Base-by-base conservation (phyloP, 352 stramenopile species). In the Phytophthora quininea region DNA sequence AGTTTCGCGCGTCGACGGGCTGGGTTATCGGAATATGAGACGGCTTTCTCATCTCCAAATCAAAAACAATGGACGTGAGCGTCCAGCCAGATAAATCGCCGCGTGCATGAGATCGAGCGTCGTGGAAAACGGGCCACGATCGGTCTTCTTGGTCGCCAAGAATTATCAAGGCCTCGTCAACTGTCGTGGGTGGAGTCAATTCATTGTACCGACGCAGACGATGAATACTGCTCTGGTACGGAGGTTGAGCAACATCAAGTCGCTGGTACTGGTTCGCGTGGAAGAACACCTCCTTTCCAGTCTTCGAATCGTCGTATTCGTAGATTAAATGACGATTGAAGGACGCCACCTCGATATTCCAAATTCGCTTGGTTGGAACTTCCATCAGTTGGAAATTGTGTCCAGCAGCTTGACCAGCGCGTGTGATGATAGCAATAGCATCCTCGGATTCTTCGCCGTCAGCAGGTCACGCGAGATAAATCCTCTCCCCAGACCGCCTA, bases 301-400 rank as follows among this genome's bases (percentile, higher is more conserved):
- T 19, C 61, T 46, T 48, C 43, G 45, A 24, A 0, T 67, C 24
- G 37, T 71, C 31, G 49, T 70, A 82, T 53, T 90, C 80, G 47
- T 86, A 72, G 19, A 86, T 63, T 4, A 67, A 64, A 29, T 83
- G 61, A 33, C 83, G 85, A 54, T 88, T 74, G 27, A 87, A 82
- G 2, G 85, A 88, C 11, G 85, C 85, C 5, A 80, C 81, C 57
- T 93, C 85, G 24, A 93, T 73, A 57, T 93, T 93, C 76, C 77
- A 89, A 32, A 91, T 74, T 11, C 80, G 71, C 5, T 56, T 58
- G 19, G 46, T 56, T 33, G 37, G 12, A 10, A 90, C 50, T 49
- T 93, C 79, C 85, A 93, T 90, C 54, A 93, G 69, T 76, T 93
- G 85, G 62, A 89, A 90, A 68, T 91, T 93, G 62, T 93, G 85